Conservation (phyloP, 2,329 filamentous ascomycete species). For the Paecilomyces niveus region DNA sequence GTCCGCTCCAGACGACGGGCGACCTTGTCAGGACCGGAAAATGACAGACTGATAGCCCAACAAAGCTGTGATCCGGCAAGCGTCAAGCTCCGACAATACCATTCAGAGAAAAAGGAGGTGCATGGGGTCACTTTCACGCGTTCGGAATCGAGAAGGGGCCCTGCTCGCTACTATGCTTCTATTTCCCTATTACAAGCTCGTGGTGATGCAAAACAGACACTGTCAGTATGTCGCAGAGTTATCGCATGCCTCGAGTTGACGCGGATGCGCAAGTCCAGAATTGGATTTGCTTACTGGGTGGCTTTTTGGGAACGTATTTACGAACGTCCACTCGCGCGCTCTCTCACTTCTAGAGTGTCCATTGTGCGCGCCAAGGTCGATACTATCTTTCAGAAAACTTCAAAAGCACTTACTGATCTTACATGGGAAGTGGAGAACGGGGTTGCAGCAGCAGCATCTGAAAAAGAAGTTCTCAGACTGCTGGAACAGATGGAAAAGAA, state of each 20-base stretch:
- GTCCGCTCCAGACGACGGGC: not conserved
- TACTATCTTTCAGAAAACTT: conserved; percentile 16
- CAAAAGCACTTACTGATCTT: conserved; percentile 17
- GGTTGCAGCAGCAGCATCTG: conserved; percentile 11
- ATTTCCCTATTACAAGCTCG: conserved; percentile 13
- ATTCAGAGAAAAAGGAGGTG: not conserved
- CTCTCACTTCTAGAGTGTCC: conserved; percentile 10
- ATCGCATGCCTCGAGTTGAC: conserved; percentile 21
- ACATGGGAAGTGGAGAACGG: conserved; percentile 13
- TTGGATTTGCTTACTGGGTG: conserved; percentile 20
- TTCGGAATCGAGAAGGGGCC: not conserved
- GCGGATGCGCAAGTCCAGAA: conserved; percentile 22
- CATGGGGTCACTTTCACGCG: not conserved
- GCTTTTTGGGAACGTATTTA: conserved; percentile 23
- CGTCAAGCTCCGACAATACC: not conserved
- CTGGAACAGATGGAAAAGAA: conserved; percentile 20
- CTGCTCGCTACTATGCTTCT: not conserved
- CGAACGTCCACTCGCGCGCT: conserved; percentile 10
- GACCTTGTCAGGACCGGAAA: not conserved
- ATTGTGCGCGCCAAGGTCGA: conserved; percentile 15
- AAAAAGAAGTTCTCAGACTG: conserved; percentile 13
- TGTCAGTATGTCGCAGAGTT: conserved; percentile 18
- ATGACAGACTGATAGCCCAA: not conserved
- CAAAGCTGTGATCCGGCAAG: not conserved
- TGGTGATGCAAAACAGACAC: conserved; percentile 14